Base-by-base conservation (phyloP, 441 rosid species). In the Populus tomentosa region DNA sequence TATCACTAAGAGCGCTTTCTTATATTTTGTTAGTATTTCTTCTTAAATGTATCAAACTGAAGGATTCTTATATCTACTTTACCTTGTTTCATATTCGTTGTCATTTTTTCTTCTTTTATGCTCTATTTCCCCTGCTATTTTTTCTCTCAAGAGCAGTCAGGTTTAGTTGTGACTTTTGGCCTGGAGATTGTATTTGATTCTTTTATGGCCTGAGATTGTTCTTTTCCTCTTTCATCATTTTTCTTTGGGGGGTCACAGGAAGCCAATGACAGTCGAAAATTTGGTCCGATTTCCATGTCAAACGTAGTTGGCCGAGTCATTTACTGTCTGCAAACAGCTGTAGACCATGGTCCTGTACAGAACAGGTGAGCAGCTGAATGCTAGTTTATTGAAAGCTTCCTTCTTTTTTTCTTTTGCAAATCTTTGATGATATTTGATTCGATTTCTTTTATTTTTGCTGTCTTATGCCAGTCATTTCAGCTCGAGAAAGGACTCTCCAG, bases 311-410 rank as follows among this genome's bases (percentile, higher is more conserved):
- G 99, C 33, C 86, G 98, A 80, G 99, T 85, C 71, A 84, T 96
- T 75, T 96, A 96, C 75, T 90, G 96, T 80, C 84, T 94, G 56
- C 86, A 89, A 77, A 89, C 92, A 13, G 95, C 94, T 30, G 92
- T 92, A 36, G 99, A 96, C 79, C 98, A 96, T 67, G 99, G 97
- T 77, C 97, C 97, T 2, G 94, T 95, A 61, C 82, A 81, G 83
- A 95, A 95, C 87, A 95, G 99, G 99, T 94, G 68, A 72, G 81
- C 30, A 82, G 62, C 67, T 70, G 23, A 13, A 76, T 38, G 77
- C 56, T 62, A 42, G 32, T 46, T 65, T 5, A 11, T 38, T 68
- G 33, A 61, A 70, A 40, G 38, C 64, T 23, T 7, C 21, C 64
- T 23, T 69, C n/a, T 21, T 4, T 33, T 21, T 10, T 10, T 21